phyloP scores from a whole-genome alignment of 345 rosid genomes.

The Syzygium aromaticum region DNA sequence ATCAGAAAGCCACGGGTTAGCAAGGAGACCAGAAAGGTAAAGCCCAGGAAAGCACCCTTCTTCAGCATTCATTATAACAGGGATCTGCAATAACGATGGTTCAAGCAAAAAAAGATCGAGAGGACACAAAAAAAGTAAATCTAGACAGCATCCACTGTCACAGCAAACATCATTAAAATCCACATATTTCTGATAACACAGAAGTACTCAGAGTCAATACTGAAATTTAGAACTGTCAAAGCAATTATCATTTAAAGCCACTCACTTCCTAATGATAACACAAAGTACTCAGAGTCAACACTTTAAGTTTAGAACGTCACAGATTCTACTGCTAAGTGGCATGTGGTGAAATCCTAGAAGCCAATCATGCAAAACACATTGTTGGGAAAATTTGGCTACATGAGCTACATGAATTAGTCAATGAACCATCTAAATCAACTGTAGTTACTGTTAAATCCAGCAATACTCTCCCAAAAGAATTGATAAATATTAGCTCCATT shows the following conservation, averaged over 20 bases:
- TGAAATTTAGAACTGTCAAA: background rate
- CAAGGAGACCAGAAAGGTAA: slow-evolving; percentile 37
- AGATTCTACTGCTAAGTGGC: background rate
- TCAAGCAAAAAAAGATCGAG: background rate
- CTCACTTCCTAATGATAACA: background rate
- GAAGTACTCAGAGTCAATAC: background rate
- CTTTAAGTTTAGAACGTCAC: background rate
- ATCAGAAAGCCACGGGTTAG: slow-evolving; percentile 88
- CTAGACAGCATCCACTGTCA: background rate
- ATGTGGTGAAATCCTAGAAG: background rate
- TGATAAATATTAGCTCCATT: background rate
- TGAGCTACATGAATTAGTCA: background rate
- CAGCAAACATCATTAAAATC: background rate
- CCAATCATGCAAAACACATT: background rate
- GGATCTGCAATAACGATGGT: slow-evolving; percentile 41
- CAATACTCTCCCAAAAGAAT: background rate
- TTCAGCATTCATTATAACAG: slow-evolving; percentile 53
- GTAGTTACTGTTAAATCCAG: background rate
- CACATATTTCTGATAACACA: background rate
- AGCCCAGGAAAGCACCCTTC: slow-evolving; percentile 88
- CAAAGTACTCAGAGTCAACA: background rate
- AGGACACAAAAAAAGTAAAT: background rate
- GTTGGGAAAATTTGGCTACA: background rate
- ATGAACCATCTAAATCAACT: background rate
- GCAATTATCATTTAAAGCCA: background rate